phyloP scores from a whole-genome alignment of 2,329 filamentous ascomycete species.

The Paecilomyces variotii region DNA sequence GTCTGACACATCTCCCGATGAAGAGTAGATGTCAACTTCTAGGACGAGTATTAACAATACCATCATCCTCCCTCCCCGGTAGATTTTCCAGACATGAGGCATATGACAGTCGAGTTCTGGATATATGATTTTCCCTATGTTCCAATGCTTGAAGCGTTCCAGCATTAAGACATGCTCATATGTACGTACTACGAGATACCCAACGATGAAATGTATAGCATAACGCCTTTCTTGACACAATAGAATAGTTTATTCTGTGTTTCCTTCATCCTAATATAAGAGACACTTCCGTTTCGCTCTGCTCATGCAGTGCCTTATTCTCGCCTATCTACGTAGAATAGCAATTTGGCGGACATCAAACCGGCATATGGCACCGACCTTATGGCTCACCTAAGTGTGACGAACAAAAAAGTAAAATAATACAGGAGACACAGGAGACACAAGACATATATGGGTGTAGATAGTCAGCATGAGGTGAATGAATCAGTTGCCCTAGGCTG shows the following conservation, averaged over 20 bases:
- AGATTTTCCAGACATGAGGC: neutral
- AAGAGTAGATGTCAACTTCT: neutral
- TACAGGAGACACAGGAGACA: too few relatives aligned
- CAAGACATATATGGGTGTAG: too few relatives aligned
- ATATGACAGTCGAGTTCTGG: slow-evolving; percentile 3
- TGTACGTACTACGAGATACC: slow-evolving; percentile 1
- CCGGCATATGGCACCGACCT: too few relatives aligned
- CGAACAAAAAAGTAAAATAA: too few relatives aligned
- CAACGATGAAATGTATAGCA: neutral
- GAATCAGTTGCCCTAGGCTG: too few relatives aligned
- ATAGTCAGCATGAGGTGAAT: too few relatives aligned
- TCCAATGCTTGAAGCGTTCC: slow-evolving; percentile 8
- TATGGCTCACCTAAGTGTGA: too few relatives aligned
- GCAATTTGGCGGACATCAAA: too few relatives aligned
- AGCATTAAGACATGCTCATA: neutral
- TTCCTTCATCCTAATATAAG: slow-evolving; percentile 1
- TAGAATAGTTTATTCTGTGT: neutral
- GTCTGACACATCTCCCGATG: slow-evolving; percentile 3
- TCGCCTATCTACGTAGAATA: too few relatives aligned
- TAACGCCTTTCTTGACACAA: neutral
- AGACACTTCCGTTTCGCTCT: too few relatives aligned
- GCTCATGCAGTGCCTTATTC: too few relatives aligned
- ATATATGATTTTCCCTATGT: slow-evolving; percentile 6
- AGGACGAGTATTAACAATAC: neutral
- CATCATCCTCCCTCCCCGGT: neutral